phyloP scores from a whole-genome alignment of 202 grass and related monocot genomes.

The Schoenoplectus triqueter region DNA sequence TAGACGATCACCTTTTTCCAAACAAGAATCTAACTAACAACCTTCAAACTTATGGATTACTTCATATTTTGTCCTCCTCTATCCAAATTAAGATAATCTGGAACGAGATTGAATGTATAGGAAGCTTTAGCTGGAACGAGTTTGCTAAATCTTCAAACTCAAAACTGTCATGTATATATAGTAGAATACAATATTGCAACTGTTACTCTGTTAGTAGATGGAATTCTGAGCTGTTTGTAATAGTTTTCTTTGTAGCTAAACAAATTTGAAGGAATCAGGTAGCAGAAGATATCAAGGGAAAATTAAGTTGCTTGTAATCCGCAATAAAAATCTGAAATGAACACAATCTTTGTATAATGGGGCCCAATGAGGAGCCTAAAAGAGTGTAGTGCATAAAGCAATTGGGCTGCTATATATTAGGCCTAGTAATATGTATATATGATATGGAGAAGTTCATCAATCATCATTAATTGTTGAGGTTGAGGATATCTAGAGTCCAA shows the following conservation, averaged over 20 bases:
- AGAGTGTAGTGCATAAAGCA: background rate
- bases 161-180: no score
- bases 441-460: background rate
- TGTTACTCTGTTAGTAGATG: constrained; percentile 19
- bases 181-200: no score
- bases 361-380: background rate
- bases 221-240: background rate
- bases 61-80: no score
- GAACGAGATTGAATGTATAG: no score
- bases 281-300: background rate
- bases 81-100: no score
- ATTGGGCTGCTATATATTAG: background rate
- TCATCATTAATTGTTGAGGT: no score
- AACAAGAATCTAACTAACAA: background rate
- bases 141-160: no score
- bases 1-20: constrained; percentile 9
- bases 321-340: no score
- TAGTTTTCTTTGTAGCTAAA: background rate
- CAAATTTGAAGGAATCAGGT: background rate
- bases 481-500: no score
- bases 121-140: no score
- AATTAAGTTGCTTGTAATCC: no score
- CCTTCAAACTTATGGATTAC: background rate
- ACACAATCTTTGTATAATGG: background rate
- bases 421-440: background rate